Conservation (phyloP, 345 rosid species). For the Cardiospermum halicacabum region DNA sequence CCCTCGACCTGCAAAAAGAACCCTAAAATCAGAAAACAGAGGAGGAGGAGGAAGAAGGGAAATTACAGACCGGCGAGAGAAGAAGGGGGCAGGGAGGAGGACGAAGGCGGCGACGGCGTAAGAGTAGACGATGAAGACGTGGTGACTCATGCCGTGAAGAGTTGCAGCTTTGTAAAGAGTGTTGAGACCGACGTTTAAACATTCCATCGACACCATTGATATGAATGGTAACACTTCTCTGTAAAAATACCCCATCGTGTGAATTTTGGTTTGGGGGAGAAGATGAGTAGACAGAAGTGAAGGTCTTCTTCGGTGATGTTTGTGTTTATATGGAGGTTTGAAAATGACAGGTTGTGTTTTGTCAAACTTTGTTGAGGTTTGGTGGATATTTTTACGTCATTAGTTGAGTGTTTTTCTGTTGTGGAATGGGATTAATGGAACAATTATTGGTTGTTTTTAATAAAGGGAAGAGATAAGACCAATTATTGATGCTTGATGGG, state of each 20-base stretch:
- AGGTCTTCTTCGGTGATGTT: neutral
- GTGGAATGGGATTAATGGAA: too few species aligned
- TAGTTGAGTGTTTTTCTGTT: too few species aligned
- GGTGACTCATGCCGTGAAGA: constrained; percentile 65
- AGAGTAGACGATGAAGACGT: constrained; percentile 70
- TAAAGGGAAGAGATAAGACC: too few species aligned
- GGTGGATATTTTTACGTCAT: too few species aligned
- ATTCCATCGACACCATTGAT: constrained; percentile 69
- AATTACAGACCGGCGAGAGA: constrained; percentile 53
- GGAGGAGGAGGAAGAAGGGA: neutral
- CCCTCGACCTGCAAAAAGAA: constrained; percentile 75
- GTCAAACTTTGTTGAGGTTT: too few species aligned
- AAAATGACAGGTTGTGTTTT: too few species aligned
- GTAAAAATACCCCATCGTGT: constrained; percentile 31
- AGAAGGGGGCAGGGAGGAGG: constrained; percentile 79
- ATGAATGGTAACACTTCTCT: constrained; percentile 58
- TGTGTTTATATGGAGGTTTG: too few species aligned
- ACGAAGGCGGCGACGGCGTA: constrained; percentile 77
- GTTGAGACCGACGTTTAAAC: constrained; percentile 61
- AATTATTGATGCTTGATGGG: too few species aligned
- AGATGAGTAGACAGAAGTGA: neutral
- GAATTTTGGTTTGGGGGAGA: neutral
- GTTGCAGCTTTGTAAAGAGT: constrained; percentile 91
- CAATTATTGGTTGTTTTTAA: too few species aligned
- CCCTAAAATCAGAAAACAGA: too few species aligned